A percentile compares a stretch with the other conserved stretches of the same genome.
Evolutionary conservation across 306 rosid genomes (phyloP).

Genomic region (Astragalus membranaceus): DNA sequence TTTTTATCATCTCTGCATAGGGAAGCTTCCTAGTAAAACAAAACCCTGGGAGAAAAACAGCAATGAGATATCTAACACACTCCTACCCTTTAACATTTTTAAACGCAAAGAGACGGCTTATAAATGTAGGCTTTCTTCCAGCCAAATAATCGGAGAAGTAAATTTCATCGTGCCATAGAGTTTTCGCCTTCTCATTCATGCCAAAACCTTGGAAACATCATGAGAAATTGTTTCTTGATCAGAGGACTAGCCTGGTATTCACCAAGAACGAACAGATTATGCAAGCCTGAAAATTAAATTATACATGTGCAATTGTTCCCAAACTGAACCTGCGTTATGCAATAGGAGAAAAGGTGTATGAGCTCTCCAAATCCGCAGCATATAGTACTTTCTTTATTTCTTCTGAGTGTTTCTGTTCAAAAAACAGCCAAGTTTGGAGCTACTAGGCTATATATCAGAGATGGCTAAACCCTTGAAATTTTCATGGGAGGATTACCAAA

Average conservation of each 20-base stretch:
- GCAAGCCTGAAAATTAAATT: neutral
- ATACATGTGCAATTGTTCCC: neutral
- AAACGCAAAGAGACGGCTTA: neutral
- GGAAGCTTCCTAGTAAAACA: neutral
- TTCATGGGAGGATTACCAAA: neutral
- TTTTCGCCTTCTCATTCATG: neutral
- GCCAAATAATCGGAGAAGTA: neutral
- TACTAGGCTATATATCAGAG: neutral
- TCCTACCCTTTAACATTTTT: neutral
- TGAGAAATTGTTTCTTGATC: neutral
- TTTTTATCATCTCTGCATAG: neutral
- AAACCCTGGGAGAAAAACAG: neutral
- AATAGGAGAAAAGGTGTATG: neutral
- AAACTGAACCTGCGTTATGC: neutral
- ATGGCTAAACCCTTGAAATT: neutral
- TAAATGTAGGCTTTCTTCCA: constrained; percentile 1
- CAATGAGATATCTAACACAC: neutral
- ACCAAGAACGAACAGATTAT: neutral
- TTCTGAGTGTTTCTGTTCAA: neutral
- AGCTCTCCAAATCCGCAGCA: neutral
- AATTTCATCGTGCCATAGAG: neutral
- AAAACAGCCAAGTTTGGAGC: neutral
- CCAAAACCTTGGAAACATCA: neutral
- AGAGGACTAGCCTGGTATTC: neutral
- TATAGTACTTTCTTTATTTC: neutral